Base-by-base conservation (phyloP, 2,329 filamentous ascomycete species). In the Fusarium proliferatum region DNA sequence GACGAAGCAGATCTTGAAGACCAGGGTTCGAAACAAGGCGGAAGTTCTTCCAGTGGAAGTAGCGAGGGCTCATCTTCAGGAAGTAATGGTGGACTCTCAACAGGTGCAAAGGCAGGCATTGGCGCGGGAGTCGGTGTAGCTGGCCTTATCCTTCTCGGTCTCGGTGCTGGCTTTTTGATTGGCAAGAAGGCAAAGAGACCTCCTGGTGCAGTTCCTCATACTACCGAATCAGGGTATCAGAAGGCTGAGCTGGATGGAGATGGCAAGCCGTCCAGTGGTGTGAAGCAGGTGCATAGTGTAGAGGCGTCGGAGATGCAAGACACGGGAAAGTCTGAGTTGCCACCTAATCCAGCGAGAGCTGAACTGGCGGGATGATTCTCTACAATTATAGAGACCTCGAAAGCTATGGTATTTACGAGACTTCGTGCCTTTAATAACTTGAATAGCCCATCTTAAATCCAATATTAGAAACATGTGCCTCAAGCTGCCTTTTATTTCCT, bases 261-360 rank as follows among this genome's bases (percentile, higher is more conserved):
- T 0, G 13, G 7, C 3, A 17, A 36, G 8, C 5, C 13, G 1
- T 6, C 19, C 0, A 8, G 10, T 13, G 19, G 17, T 8, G n/a
- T 28, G 5, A 58, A 58, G 0, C n/a, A 26, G 7, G 10, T 7
- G 3, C 9, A 48, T 21, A 26, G 5, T 36, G 13, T 58, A 49
- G n/a, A 36, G 16, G 30, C 55, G 9, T 28, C 55, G 0, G 55
- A 58, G 28, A 58, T 48, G n/a, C 55, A 28, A 0, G 55, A 49
- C 2, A 58, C 30, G 6, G 55, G 39, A 0, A 58, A n/a, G 33
- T 34, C 30, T 1, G 55, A 58, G 17, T 57, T 57, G 10, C 53
- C 39, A 0, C 0, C 15, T 5, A n/a, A 4, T 5, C 4, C 13
- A 9, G 6, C 17, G 3, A 46, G 30, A 30, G 55, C 55, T 9